phyloP scores from a whole-genome alignment of 2,329 filamentous ascomycete species.

The Chaetomiaceae sp. region DNA sequence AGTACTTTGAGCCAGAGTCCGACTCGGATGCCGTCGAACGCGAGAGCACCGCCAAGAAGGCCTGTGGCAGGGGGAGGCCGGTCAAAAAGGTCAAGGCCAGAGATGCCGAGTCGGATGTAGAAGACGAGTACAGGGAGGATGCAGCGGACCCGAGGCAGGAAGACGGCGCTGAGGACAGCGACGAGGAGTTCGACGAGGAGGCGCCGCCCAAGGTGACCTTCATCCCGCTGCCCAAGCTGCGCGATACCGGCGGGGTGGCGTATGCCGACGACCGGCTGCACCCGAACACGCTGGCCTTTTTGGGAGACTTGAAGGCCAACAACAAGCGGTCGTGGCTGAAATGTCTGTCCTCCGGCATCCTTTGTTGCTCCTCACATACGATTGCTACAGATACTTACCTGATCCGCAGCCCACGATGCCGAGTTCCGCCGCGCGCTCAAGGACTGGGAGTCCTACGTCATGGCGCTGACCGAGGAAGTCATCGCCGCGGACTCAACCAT shows the following conservation, averaged over 20 bases:
- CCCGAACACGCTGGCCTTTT: slow-evolving; percentile 51
- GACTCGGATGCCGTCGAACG: slow-evolving; percentile 3
- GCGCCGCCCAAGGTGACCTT: slow-evolving; percentile 34
- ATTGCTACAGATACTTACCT: background rate
- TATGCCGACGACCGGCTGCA: slow-evolving; percentile 51
- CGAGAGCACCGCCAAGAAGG: background rate
- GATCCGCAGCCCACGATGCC: slow-evolving; percentile 61
- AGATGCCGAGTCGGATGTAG: slow-evolving; percentile 5
- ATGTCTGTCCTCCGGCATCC: slow-evolving; percentile 32
- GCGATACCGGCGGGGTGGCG: slow-evolving; percentile 36
- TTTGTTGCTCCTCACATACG: background rate
- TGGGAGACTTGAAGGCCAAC: slow-evolving; percentile 53
- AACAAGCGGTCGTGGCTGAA: slow-evolving; percentile 56
- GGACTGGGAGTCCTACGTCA: slow-evolving; percentile 77
- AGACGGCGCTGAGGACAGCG: slow-evolving; percentile 18
- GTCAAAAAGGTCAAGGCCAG: slow-evolving; percentile 11
- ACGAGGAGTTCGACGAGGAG: slow-evolving; percentile 29
- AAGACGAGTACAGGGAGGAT: slow-evolving; percentile 12
- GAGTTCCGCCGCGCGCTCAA: slow-evolving; percentile 73
- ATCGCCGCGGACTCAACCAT: slow-evolving; percentile 71
- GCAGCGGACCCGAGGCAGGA: slow-evolving; percentile 18
- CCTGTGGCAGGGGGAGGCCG: slow-evolving; percentile 7
- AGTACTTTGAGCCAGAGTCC: slow-evolving; percentile 41
- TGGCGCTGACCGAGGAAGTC: slow-evolving; percentile 63
- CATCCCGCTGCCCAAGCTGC: slow-evolving; percentile 36